Base-by-base conservation (phyloP, 2,329 filamentous ascomycete species). In the Fusarium sp. region DNA sequence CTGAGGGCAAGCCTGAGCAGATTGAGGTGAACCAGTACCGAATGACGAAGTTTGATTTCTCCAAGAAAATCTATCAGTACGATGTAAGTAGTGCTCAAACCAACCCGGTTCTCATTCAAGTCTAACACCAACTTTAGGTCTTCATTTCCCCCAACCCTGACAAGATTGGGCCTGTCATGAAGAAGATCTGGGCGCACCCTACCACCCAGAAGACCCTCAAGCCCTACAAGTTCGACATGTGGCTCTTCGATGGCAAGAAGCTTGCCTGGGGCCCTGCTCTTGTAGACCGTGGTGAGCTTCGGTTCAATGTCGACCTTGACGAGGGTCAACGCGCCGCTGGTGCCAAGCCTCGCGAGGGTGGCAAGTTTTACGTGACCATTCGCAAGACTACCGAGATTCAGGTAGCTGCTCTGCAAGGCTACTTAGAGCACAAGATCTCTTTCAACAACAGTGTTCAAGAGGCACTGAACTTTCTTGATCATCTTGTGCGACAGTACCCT, bases 381-480 rank as follows among this genome's bases (percentile, higher is more conserved):
- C 84, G 84, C 2, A 84, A 84, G 64, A 92, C 92, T 0, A 91
- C 88, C n/a, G 80, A 80, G 3, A 87, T 99, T 22, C 87, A 92
- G 43, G 86, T 98, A 53, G 80, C 84, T 5, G 83, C 87, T 1
- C 84, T 98, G 0, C 80, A 85, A 5, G 82, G 84, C 0, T 98
- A 95, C 76, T 83, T 97, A 3, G 74, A 83, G 2, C 85, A 89
- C 47, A 81, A 86, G 61, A 82, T 85, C 21, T 79, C 84, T 2
- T 92, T 92, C 77, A 87, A 91, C 75, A 88, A 87, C 38, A 81
- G 85, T 21, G 89, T 95, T 21, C 85, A 95, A 9, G 92, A 96
- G 75, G 91, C 92, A 15, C 88, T 98, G 78, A 97, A 92, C 76
- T 98, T 98, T 75, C 83, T 98, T 6, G 96, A 99, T 68, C 96